Evolutionary conservation across 2,329 filamentous ascomycete genomes (phyloP).

Genomic region (Keithomyces neogunnii): DNA sequence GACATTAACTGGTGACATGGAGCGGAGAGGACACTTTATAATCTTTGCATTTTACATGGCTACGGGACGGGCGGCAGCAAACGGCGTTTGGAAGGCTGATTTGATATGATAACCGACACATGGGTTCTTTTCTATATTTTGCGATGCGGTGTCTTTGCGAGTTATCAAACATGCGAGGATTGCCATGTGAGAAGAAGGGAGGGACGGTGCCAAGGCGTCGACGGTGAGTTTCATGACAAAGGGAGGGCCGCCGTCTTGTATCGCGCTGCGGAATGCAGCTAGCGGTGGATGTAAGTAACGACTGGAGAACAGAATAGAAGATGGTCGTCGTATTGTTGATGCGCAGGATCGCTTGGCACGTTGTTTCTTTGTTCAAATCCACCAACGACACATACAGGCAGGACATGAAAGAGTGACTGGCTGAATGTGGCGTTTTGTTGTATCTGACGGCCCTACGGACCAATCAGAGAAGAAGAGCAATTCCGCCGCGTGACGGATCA

Average conservation of each 20-base stretch:
- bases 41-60: neutral
- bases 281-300: neutral
- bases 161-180: neutral
- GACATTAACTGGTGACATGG: neutral
- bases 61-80: neutral
- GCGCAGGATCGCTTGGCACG: no score
- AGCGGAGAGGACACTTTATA: neutral
- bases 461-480: no score
- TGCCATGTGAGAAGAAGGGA: neutral
- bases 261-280: neutral
- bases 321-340: neutral
- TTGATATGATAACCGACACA: neutral
- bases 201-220: neutral
- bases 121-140: neutral
- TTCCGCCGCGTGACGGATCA: no score
- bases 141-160: neutral
- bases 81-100: slow-evolving; percentile 6
- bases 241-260: neutral
- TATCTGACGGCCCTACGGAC: no score
- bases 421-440: no score
- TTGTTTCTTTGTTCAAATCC: no score
- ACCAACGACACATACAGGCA: no score
- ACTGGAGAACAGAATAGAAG: neutral
- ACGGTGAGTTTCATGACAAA: neutral
- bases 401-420: no score